Base-by-base conservation (phyloP, 768 basidiomycete species). In the Leucocoprinus sp. region DNA sequence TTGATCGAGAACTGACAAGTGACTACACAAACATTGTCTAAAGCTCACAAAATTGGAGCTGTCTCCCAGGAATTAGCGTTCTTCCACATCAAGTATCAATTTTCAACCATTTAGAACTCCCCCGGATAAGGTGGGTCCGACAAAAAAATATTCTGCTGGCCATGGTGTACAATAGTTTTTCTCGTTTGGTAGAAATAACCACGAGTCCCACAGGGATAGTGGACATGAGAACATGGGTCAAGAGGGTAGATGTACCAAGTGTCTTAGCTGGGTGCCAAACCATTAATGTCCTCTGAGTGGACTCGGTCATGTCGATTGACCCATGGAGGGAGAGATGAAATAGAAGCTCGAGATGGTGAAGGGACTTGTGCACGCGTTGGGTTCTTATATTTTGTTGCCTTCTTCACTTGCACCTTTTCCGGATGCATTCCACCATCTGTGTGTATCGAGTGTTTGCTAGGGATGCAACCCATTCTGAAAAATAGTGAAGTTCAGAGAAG, bases 401-500 rank as follows among this genome's bases (percentile, higher is more conserved):
- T 28, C 23, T 27, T 36, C 17, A 21, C 9, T 21, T 12, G 41
- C 27, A 8, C 14, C 43, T 39, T 29, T 15, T 21, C 35, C 15
- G 29, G 4, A 18, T 21, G 5, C 27, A 23, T 26, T 2, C 49
- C n/a, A 8, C 21, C 53, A 28, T 11, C 45, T 17, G 47, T 43
- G 34, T 47, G 45, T 15, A 57, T 48, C 12, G 42, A 47, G 35
- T 62, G 60, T 52, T 68, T 71, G 57, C 68, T 71, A 24, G 66
- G 62, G 38, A 65, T 65, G 54, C 69, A 71, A 27, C 69, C 70
- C 71, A 72, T 70, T 31, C 14, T 31, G 31, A 7, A 12, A 4
- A n/a, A 31, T 14, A 11, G 37, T 33, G 12, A 12, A 17, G 14
- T 15, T 1, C 22, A 18, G n/a, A 23, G 43, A 17, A 22, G 35